Evolutionary conservation across 2,329 filamentous ascomycete genomes (phyloP).

Genomic region (Pseudopithomyces chartarum): DNA sequence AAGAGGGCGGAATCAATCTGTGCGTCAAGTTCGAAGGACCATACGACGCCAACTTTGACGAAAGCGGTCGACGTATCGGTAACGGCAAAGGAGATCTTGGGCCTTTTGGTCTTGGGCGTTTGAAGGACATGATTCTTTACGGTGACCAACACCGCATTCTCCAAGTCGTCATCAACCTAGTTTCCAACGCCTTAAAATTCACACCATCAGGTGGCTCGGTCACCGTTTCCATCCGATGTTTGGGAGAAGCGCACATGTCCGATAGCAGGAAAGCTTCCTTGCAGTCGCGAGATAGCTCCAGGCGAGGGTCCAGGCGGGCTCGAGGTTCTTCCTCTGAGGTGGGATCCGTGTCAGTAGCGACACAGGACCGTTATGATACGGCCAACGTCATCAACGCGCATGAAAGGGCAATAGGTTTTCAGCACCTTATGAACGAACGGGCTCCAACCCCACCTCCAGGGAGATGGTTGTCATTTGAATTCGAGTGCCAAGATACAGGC

Average conservation of each 20-base stretch:
- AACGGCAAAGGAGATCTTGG: conserved; percentile 63
- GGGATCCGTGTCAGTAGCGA: conserved; percentile 32
- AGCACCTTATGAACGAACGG: conserved; percentile 43
- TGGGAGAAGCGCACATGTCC: conserved; percentile 60
- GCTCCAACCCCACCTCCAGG: conserved; percentile 59
- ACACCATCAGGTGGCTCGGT: conserved; percentile 79
- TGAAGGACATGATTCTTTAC: conserved; percentile 87
- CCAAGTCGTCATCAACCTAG: conserved; percentile 91
- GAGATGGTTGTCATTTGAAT: conserved; percentile 77
- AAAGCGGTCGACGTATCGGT: conserved; percentile 39
- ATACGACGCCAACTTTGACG: conserved; percentile 44
- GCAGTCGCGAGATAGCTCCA: conserved; percentile 48
- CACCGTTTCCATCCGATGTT: conserved; percentile 74
- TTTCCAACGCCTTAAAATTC: conserved; percentile 91
- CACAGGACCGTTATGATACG: conserved; percentile 42
- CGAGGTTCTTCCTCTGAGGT: conserved; percentile 39
- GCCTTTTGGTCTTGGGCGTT: conserved; percentile 67
- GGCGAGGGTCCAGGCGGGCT: conserved; percentile 41
- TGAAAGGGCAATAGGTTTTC: conserved; percentile 45
- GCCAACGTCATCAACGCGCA: conserved; percentile 52
- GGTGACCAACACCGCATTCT: conserved; percentile 91
- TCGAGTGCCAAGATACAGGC: conserved; percentile 86
- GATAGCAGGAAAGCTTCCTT: conserved; percentile 53
- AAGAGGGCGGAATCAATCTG: conserved; percentile 77
- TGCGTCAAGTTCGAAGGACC: conserved; percentile 71